phyloP scores from a whole-genome alignment of 140 eudicot genomes.

The Erigeron philadelphicus region DNA sequence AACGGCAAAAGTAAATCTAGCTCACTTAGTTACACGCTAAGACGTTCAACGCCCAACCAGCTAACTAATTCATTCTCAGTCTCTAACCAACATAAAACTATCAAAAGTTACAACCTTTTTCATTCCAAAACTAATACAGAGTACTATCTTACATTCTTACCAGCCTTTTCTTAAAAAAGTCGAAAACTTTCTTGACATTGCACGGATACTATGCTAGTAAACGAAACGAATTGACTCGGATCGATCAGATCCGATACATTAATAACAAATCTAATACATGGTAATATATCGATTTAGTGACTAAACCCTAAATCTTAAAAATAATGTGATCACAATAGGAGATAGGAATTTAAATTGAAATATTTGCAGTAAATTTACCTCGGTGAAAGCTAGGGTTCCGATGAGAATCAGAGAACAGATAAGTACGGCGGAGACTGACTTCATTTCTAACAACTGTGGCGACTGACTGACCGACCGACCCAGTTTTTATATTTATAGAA shows the following conservation, averaged over 20 bases:
- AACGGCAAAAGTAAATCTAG: too few species aligned
- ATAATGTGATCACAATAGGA: constrained; percentile 15
- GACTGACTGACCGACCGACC: neutral
- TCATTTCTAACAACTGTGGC: constrained; percentile 23
- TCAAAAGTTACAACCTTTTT: too few species aligned
- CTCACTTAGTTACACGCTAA: too few species aligned
- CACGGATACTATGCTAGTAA: too few species aligned
- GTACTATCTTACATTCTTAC: too few species aligned
- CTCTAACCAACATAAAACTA: too few species aligned
- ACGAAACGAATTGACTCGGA: too few species aligned
- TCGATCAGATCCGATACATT: constrained; percentile 20
- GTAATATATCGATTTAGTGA: constrained; percentile 7
- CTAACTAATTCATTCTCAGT: too few species aligned
- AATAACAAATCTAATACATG: neutral
- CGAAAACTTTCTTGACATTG: too few species aligned
- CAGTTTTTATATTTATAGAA: constrained; percentile 18
- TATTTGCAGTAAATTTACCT: constrained; percentile 29
- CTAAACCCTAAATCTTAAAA: constrained; percentile 7
- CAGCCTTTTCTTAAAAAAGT: too few species aligned
- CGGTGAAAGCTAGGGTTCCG: constrained; percentile 48
- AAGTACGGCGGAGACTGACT: constrained; percentile 27
- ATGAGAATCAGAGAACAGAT: constrained; percentile 38
- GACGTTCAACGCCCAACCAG: too few species aligned
- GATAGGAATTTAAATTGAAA: neutral
- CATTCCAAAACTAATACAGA: too few species aligned